Evolutionary conservation across 352 stramenopile species (phyloP).

Genomic region (Saprolegnia parasitica): DNA sequence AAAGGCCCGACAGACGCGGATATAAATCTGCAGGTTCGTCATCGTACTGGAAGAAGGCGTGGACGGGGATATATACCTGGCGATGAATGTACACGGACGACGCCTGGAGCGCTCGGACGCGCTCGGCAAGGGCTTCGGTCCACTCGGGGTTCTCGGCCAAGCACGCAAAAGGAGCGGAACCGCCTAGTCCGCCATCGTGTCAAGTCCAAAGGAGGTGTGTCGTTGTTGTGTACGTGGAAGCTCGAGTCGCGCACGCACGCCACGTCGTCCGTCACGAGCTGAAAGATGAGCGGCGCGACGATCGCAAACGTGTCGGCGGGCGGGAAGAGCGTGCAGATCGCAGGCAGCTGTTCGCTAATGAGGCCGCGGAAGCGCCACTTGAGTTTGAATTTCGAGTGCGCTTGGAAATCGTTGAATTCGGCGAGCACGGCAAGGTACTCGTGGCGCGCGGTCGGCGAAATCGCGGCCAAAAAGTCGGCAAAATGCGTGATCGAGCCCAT

Average conservation of each 20-base stretch:
- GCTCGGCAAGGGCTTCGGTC: conserved; percentile 42
- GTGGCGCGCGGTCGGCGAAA: conserved; percentile 65
- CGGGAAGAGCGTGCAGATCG: conserved; percentile 69
- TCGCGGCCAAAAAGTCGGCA: conserved; percentile 72
- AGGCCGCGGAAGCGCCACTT: conserved; percentile 83
- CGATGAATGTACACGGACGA: conserved; percentile 58
- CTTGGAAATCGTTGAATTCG: conserved; percentile 42
- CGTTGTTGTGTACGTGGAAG: conserved; percentile 39
- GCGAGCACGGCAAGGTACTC: conserved; percentile 74
- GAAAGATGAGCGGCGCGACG: conserved; percentile 67
- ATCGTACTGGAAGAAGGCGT: too few species aligned
- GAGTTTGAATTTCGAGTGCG: conserved; percentile 49
- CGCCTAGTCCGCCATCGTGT: conserved; percentile 34
- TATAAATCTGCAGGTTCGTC: conserved; percentile 40
- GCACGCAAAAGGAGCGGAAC: conserved; percentile 57
- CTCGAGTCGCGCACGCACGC: conserved; percentile 67
- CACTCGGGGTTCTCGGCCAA: conserved; percentile 46
- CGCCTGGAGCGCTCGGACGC: conserved; percentile 47
- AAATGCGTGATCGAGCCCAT: conserved; percentile 82
- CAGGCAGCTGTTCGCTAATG: conserved; percentile 63
- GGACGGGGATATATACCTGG: conserved; percentile 64
- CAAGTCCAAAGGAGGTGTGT: too few species aligned
- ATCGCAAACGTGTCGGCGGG: conserved; percentile 64
- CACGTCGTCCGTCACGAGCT: conserved; percentile 71
- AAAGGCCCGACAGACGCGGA: conserved; percentile 61